Conservation (phyloP, 2,329 filamentous ascomycete genomes). For the Aspergillus cejpii region DNA sequence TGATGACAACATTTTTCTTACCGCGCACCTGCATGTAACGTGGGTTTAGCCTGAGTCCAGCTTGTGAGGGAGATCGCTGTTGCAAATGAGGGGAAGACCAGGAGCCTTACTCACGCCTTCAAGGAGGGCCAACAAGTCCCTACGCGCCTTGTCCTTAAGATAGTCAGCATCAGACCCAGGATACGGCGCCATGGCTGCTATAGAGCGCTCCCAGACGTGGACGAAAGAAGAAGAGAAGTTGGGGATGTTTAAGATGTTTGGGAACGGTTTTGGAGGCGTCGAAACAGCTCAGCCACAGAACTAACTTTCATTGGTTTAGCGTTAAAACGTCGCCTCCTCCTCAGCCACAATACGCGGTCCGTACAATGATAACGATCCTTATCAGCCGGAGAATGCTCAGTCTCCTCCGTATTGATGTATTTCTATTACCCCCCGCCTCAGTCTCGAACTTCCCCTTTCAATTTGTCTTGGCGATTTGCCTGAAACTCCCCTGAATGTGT, state of each 20-base stretch:
- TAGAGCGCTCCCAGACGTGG: conserved; percentile 16
- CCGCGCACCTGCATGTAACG: conserved; percentile 69
- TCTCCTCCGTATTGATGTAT: conserved; percentile 2
- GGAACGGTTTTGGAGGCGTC: conserved; percentile 6
- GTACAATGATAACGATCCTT: not conserved
- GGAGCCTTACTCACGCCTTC: conserved; percentile 74
- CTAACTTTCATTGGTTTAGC: conserved; percentile 19
- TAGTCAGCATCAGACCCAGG: conserved; percentile 42
- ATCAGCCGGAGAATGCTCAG: not conserved
- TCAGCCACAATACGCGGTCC: conserved; percentile 5
- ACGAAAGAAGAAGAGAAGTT: conserved; percentile 4
- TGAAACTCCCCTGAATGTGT: conserved; percentile 24
- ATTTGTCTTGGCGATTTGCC: conserved; percentile 11
- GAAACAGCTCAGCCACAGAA: conserved; percentile 12
- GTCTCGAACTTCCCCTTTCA: conserved; percentile 13
- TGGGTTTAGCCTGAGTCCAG: conserved; percentile 17
- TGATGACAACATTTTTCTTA: conserved; percentile 96
- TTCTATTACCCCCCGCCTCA: conserved; percentile 8
- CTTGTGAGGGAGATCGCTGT: conserved; percentile 12
- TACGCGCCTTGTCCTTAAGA: conserved; percentile 57
- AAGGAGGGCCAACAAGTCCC: conserved; percentile 82
- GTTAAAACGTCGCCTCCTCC: conserved; percentile 9
- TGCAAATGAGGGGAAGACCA: conserved; percentile 12
- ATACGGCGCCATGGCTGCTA: conserved; percentile 38
- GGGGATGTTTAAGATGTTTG: conserved; percentile 5